Evolutionary conservation across 495 filamentous ascomycete species (phyloP), one percentile per base, ranked within the genome.

Genomic region (Xylaria flabelliformis): DNA sequence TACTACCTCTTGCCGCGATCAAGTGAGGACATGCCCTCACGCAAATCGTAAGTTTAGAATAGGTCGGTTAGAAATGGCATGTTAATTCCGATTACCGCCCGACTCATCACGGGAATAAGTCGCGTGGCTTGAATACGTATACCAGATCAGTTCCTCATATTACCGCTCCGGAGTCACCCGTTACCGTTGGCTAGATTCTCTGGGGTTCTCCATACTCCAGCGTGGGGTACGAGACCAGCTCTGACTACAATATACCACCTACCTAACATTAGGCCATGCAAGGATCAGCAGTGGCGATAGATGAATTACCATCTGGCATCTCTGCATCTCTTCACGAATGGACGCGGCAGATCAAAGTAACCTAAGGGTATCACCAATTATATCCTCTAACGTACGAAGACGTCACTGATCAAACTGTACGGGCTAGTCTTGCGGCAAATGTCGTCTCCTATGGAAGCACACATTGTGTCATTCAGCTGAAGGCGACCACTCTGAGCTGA

Each of bases 371-470:
- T 8, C 24, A 17, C 21, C 5, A 29, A 50, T 21, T 29, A 19
- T 51, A 17, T 51, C 24, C 21, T 36, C 42, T 17, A 44, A 24
- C 29, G 64, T 50, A 50, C 42, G 21, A 7, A 39, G 67, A 70
- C 51, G 67, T 62, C 55, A 61, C 56, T 42, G 42, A 26, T 51
- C 56, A n/a, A 46, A 61, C 51, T n/a, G 19, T 55, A 69, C n/a
- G 3, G 41, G 19, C 24, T 62, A 21, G 8, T 26, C 12, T 24
- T 53, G 66, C 53, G 53, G 58, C 12, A 21, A 56, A 3, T 29
- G 12, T 29, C n/a, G 24, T 39, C 17, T 55, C 34, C 19, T 21
- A 21, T 15, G 50, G 19, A 13, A 5, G 51, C 53, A 9, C 50
- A 19, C 13, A 58, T 29, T 55, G 10, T 26, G 44, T 39, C 26